Evolutionary conservation across 495 filamentous ascomycete genomes (phyloP), one percentile per base, ranked within the genome.

Genomic region (Achaetomiella virescens): DNA sequence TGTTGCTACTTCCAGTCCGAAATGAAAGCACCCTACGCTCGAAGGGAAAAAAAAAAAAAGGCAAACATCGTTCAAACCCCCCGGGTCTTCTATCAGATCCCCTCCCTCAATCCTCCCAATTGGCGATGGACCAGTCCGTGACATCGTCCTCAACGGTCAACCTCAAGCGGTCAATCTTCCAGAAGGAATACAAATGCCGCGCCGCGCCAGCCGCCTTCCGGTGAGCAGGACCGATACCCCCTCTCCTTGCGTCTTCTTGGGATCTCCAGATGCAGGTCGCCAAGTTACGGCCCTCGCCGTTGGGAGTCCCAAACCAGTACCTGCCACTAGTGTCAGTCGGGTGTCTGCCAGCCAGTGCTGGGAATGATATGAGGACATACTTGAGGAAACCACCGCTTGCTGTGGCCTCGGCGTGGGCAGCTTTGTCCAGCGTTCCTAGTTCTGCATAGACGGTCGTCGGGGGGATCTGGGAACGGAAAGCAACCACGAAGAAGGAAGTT

Each of bases 311-410:
- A 66, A 88, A 91, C 88, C 89, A 93, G 72, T 91, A 91, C 58
- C 79, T 81, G 62, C 54, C 25, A 31, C 52, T 31, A 54, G 43
- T 60, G 62, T 63, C 29, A 59, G 59, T 43, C 50, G 27, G 1
- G 0, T 15, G 9, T n/a, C 12, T 29, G 1, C n/a, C 31, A 12
- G 47, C 44, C 58, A 60, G 65, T 20, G 24, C 11, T 12, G 36
- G 49, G 60, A 63, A 22, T 17, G 25, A 6, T 10, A 1, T 14
- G 42, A n/a, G 0, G 46, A 61, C 76, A 35, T 69, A 81, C 81
- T 95, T 93, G 62, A 95, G 72, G 64, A 96, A 76, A n/a, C 91
- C 90, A 1, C 89, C 90, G 59, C 83, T 86, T 33, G 75, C 75
- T 5, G 80, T 83, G 11, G 91, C 91, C 69, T 95, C 89, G 25